These are phyloP conservation scores for Rhizophagus sp. DNA, from an alignment of 192 early-diverging fungal genomes.

Conservation along the genomic window DNA sequence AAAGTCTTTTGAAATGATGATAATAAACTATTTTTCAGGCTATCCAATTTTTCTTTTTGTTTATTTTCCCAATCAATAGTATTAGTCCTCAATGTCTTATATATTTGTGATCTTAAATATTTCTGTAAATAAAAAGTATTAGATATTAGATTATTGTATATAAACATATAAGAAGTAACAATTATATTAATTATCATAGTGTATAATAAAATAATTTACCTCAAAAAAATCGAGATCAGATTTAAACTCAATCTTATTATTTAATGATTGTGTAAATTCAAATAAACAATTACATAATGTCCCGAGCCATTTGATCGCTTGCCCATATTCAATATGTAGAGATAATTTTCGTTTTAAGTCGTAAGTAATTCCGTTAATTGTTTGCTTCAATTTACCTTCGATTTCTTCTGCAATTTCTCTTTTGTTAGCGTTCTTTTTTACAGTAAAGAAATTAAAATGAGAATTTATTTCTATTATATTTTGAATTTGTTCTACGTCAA, in stretches of 20 bases:
- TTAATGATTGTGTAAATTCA: neutral
- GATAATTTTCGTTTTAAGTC: neutral
- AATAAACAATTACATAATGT: neutral
- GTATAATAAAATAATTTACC: neutral
- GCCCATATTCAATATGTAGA: neutral
- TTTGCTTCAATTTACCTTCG: neutral
- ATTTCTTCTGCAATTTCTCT: neutral
- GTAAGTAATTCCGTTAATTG: neutral
- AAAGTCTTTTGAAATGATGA: neutral
- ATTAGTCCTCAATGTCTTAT: neutral
- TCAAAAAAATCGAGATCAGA: neutral
- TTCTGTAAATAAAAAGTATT: neutral
- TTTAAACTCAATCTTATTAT: neutral
- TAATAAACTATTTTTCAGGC: neutral
- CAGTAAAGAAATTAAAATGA: too few relatives aligned
- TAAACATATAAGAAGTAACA: too few relatives aligned
- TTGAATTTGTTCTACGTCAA: neutral
- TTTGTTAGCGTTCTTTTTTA: neutral
- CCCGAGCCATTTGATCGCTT: neutral
- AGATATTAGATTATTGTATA: too few relatives aligned
- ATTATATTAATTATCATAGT: too few relatives aligned
- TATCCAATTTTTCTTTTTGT: slow-evolving; percentile 1
- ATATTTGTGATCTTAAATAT: neutral
- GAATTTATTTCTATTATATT: neutral
- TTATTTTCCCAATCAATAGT: neutral